phyloP scores from a whole-genome alignment of 805 yeast species.

The Saturnispora gosingensis region DNA sequence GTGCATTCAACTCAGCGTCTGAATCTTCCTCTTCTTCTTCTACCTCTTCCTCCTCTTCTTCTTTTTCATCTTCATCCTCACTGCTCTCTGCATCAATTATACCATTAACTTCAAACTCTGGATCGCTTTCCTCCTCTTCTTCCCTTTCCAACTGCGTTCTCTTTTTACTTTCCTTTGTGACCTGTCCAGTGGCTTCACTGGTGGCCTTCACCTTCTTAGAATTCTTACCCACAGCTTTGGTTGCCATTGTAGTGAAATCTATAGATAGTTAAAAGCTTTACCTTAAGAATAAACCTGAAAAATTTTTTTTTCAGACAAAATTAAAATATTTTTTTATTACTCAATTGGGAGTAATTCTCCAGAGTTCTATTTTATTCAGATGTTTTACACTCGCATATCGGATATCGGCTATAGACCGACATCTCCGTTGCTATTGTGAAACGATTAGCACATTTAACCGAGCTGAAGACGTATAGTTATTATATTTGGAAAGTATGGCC shows the following conservation, averaged over 20 bases:
- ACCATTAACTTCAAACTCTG: constrained; percentile 26
- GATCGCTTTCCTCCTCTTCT: constrained; percentile 18
- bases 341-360: background rate
- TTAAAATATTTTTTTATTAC: background rate
- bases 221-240: background rate
- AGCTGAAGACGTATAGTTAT: too few relatives aligned
- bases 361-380: too few relatives aligned
- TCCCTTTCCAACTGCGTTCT: constrained; percentile 20
- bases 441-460: too few relatives aligned
- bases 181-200: background rate
- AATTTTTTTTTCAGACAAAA: background rate
- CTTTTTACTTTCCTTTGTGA: constrained; percentile 17
- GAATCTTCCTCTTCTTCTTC: constrained; percentile 35
- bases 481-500: too few relatives aligned
- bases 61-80: constrained; percentile 21
- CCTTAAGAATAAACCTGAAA: background rate
- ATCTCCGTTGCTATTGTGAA: too few relatives aligned
- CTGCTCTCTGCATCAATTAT: constrained; percentile 35
- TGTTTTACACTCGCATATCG: background rate
- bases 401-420: background rate
- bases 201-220: background rate
- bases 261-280: background rate
- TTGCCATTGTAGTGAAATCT: background rate
- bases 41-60: constrained; percentile 10
- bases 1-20: constrained; percentile 53